Percentiles rank a stretch among this genome's conserved stretches.
phyloP scores from a whole-genome alignment of 192 early-diverging fungal genomes.

The Mortierella hygrophila region DNA sequence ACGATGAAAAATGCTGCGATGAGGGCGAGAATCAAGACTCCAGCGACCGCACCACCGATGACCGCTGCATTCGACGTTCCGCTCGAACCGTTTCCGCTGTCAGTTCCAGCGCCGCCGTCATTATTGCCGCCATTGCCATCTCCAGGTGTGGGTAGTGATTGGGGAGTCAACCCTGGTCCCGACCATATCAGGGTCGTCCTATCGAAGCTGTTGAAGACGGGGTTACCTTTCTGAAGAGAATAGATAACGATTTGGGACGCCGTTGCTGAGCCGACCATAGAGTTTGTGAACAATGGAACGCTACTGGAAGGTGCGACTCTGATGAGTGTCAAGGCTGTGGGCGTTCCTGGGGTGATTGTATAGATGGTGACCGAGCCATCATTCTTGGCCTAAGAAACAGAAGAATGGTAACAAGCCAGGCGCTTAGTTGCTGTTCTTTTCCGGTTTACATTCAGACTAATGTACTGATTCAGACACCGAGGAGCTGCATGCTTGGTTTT shows the following conservation, averaged over 20 bases:
- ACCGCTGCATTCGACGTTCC: background rate
- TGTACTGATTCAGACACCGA: no score
- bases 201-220: background rate
- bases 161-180: background rate
- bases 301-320: background rate
- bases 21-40: background rate
- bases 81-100: background rate
- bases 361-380: background rate
- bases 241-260: background rate
- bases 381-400: background rate
- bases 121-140: background rate
- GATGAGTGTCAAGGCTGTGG: background rate
- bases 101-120: background rate
- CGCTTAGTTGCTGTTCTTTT: background rate
- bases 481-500: no score
- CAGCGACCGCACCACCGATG: background rate
- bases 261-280: background rate
- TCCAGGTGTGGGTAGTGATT: background rate
- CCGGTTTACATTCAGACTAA: no score
- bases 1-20: background rate
- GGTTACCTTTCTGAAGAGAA: background rate
- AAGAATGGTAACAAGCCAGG: no score
- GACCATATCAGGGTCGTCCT: background rate
- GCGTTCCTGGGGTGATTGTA: background rate
- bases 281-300: background rate